Percentiles rank a stretch among this genome's conserved stretches.
Evolutionary conservation across 2,329 filamentous ascomycete species (phyloP).

Genomic region (Geosmithia putterillii): DNA sequence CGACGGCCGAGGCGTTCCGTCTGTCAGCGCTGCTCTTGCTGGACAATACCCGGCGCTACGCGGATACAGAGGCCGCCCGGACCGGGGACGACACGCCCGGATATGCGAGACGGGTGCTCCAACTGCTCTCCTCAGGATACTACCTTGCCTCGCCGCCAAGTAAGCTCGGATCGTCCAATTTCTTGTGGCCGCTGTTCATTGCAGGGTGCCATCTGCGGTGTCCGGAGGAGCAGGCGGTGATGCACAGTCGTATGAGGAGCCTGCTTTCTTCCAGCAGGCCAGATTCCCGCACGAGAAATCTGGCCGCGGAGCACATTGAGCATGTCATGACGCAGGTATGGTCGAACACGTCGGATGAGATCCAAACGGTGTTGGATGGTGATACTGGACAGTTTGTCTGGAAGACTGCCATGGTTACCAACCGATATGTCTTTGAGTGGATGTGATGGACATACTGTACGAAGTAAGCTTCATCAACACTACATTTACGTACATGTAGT

Average conservation of each 20-base stretch:
- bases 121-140: neutral
- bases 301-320: neutral
- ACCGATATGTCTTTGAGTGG: constrained; percentile 1
- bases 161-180: constrained; percentile 1
- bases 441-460: neutral
- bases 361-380: neutral
- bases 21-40: neutral
- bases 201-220: neutral
- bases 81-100: neutral
- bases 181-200: neutral
- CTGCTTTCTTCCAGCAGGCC: neutral
- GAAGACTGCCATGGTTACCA: neutral
- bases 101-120: neutral
- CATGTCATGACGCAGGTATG: neutral
- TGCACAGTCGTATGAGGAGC: neutral
- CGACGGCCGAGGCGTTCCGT: neutral
- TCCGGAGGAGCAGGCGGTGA: neutral
- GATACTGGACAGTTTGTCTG: neutral
- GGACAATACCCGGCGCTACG: neutral
- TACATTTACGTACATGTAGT: too few species aligned
- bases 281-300: neutral
- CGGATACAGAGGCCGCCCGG: neutral
- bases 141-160: neutral
- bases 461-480: too few species aligned
- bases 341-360: neutral